Percentiles rank a stretch among this genome's conserved stretches.
phyloP scores from a whole-genome alignment of 345 rosid genomes.

The Brassica nigra region DNA sequence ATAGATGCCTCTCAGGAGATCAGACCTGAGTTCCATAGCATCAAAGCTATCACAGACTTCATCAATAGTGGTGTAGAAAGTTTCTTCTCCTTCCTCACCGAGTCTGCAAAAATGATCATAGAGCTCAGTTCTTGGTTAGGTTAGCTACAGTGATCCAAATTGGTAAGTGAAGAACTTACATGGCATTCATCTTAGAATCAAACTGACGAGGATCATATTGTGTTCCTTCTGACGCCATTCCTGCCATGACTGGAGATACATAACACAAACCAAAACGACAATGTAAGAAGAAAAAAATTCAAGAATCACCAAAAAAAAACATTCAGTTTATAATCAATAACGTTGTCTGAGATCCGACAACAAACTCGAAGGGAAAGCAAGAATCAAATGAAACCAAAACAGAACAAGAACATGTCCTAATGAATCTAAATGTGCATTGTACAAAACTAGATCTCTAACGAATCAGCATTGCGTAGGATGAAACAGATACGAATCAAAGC shows the following conservation, averaged over 20 bases:
- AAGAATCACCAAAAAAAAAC: neutral
- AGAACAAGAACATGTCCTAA: neutral
- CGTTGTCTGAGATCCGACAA: constrained; percentile 37
- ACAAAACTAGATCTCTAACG: neutral
- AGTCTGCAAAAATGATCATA: constrained; percentile 46
- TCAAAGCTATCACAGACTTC: constrained; percentile 86
- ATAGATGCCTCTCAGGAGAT: constrained; percentile 89
- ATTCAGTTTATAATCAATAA: constrained; percentile 47
- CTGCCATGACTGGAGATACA: constrained; percentile 65
- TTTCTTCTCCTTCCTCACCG: constrained; percentile 54
- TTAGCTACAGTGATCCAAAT: neutral
- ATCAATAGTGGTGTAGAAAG: constrained; percentile 72
- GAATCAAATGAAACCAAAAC: neutral
- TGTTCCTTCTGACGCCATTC: constrained; percentile 57
- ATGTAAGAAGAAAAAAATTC: constrained; percentile 1
- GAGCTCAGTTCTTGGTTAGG: neutral
- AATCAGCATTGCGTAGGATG: neutral
- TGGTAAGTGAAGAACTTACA: constrained; percentile 49
- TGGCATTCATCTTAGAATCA: constrained; percentile 72
- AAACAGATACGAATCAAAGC: neutral
- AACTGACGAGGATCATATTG: constrained; percentile 74
- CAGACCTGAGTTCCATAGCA: constrained; percentile 76
- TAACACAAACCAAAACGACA: neutral
- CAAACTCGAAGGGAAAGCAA: neutral
- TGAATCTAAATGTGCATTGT: neutral